A percentile compares a stretch with the other conserved stretches of the same genome.
Conservation (phyloP, 108 stramenopile species). For the Nitzschia putrida region DNA sequence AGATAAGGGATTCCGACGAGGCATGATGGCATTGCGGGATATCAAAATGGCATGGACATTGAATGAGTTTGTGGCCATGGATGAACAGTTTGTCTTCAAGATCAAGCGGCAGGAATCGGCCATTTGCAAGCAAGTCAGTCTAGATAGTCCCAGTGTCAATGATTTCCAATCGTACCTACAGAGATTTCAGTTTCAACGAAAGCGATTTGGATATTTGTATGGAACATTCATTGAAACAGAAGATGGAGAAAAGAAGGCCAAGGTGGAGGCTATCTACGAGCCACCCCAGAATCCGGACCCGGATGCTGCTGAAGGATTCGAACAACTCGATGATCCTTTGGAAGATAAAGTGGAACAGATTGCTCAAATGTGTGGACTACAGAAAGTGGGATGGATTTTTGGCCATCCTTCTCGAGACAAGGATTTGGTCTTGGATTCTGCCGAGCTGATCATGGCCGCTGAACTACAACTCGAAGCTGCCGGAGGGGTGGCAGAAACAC, state of each 20-base stretch:
- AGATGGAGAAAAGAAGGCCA: slow-evolving; percentile 47
- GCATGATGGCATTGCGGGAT: slow-evolving; percentile 86
- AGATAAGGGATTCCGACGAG: slow-evolving; percentile 86
- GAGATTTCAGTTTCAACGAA: slow-evolving; percentile 83
- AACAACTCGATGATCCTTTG: slow-evolving; percentile 86
- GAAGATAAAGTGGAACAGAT: slow-evolving; percentile 87
- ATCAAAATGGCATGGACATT: slow-evolving; percentile 99
- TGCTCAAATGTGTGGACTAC: slow-evolving; percentile 75
- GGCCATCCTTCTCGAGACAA: slow-evolving; percentile 93
- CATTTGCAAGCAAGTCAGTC: slow-evolving; percentile 56
- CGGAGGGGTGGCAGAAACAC: slow-evolving; percentile 91
- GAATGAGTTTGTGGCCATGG: slow-evolving; percentile 92
- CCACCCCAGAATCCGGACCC: slow-evolving; percentile 92
- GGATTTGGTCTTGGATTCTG: slow-evolving; percentile 85
- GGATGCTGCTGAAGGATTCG: slow-evolving; percentile 83
- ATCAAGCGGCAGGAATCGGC: slow-evolving; percentile 86
- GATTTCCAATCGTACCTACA: slow-evolving; percentile 84
- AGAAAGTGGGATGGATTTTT: slow-evolving; percentile 95
- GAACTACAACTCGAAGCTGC: slow-evolving; percentile 94
- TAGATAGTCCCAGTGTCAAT: slow-evolving; percentile 68
- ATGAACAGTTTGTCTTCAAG: slow-evolving; percentile 91
- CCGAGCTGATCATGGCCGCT: slow-evolving; percentile 93
- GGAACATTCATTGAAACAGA: slow-evolving; percentile 72
- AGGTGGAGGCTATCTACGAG: slow-evolving; percentile 95
- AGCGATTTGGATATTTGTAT: slow-evolving; percentile 90